Percentiles rank a stretch among this genome's conserved stretches.
These are phyloP conservation scores for Apiosordaria backusii DNA, from an alignment of 495 filamentous ascomycete species.

Conservation along the genomic window DNA sequence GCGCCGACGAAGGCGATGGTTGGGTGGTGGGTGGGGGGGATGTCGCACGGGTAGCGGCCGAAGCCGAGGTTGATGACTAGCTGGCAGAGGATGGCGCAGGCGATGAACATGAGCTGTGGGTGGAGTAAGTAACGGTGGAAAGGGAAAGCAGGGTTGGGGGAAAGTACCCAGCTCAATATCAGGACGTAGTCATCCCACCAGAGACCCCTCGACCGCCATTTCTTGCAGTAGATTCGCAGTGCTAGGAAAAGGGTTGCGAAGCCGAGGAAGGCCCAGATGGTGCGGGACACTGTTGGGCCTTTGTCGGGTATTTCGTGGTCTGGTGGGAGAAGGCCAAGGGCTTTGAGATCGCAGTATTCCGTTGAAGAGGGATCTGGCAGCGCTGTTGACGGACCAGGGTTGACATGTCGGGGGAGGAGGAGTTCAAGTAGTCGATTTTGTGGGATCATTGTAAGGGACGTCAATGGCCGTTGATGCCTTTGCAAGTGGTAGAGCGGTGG, in stretches of 20 bases:
- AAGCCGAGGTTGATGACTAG: constrained; percentile 23
- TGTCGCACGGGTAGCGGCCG: constrained; percentile 32
- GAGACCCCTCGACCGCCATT: constrained; percentile 18
- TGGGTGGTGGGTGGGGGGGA: constrained; percentile 13
- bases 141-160: constrained; percentile 8
- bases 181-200: constrained; percentile 35
- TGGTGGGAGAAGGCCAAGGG: background rate
- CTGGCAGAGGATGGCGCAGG: constrained; percentile 8
- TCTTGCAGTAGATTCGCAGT: constrained; percentile 33
- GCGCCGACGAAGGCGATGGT: constrained; percentile 18
- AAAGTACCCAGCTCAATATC: constrained; percentile 25
- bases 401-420: background rate
- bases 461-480: too few species aligned
- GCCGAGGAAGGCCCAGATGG: constrained; percentile 21
- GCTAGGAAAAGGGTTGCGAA: constrained; percentile 23
- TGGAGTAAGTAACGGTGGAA: too few species aligned
- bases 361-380: background rate
- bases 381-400: background rate
- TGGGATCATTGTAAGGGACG: background rate
- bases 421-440: background rate
- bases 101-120: constrained; percentile 8
- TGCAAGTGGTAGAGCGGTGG: too few species aligned
- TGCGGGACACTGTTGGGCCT: constrained; percentile 9
- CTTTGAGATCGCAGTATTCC: constrained; percentile 8
- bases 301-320: constrained; percentile 1